These are phyloP conservation scores for Raffaelea albimanens DNA, from an alignment of 2,329 filamentous ascomycete genomes.

Conservation along the genomic window DNA sequence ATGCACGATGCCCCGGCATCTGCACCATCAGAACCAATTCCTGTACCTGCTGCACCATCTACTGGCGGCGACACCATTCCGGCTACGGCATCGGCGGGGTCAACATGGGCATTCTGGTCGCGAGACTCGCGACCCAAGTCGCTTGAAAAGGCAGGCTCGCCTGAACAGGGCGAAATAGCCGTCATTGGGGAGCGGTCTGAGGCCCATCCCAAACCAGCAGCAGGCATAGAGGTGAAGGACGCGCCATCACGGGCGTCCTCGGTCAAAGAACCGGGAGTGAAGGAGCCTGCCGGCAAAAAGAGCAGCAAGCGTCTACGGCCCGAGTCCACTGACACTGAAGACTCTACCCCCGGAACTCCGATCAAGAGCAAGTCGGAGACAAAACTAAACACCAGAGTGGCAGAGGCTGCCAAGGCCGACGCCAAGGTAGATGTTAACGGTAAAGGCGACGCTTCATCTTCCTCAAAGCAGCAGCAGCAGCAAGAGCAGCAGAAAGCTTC, in stretches of 20 bases:
- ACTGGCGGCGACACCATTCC: slow-evolving; percentile 20
- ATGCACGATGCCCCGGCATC: slow-evolving; percentile 37
- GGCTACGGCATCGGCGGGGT: slow-evolving; percentile 36
- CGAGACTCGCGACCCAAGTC: slow-evolving; percentile 37
- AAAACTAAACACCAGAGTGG: not conserved
- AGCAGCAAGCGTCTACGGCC: slow-evolving; percentile 39
- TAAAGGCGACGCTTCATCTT: slow-evolving; percentile 14
- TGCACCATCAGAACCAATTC: slow-evolving; percentile 12
- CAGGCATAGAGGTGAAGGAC: slow-evolving; percentile 31
- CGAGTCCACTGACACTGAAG: slow-evolving; percentile 37
- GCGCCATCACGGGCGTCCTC: slow-evolving; percentile 23
- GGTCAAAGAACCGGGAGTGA: slow-evolving; percentile 21
- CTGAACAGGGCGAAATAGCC: slow-evolving; percentile 43
- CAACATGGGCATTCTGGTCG: slow-evolving; percentile 78
- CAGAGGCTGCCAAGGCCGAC: slow-evolving; percentile 11
- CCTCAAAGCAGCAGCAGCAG: slow-evolving; percentile 26
- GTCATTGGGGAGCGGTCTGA: slow-evolving; percentile 49
- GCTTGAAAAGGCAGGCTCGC: slow-evolving; percentile 17
- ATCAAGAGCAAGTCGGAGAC: not conserved
- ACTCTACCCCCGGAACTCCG: slow-evolving; percentile 24
- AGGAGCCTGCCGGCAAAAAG: slow-evolving; percentile 21
- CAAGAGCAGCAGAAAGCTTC: slow-evolving; percentile 26
- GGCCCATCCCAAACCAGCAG: slow-evolving; percentile 40
- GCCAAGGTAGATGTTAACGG: slow-evolving; percentile 21
- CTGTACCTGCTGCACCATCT: slow-evolving; percentile 14